A percentile compares a stretch with the other conserved stretches of the same genome.
Evolutionary conservation across 169 alveolate species (phyloP).

Genomic region (Eimeria brunetti): DNA sequence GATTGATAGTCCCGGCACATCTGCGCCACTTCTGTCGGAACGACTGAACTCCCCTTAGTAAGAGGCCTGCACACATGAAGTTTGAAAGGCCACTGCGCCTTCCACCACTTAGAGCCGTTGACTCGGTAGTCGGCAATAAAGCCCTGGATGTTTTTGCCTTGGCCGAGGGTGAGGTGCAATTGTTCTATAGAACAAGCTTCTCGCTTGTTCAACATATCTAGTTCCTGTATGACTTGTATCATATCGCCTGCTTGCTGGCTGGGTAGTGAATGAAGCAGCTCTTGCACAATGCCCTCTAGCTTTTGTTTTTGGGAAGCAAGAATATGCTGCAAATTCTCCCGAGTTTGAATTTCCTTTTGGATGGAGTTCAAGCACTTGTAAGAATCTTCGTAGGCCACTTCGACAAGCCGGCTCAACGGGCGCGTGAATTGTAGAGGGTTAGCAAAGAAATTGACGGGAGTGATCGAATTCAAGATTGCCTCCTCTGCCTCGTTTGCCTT

Average conservation of each 20-base stretch:
- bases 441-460: not conserved
- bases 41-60: not conserved
- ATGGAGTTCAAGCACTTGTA: not conserved
- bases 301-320: not conserved
- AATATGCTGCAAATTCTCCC: constrained; percentile 23
- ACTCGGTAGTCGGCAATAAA: constrained; percentile 4
- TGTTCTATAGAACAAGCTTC: constrained; percentile 20
- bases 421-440: not conserved
- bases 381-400: not conserved
- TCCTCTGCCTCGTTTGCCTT: not conserved
- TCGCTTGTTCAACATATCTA: not conserved
- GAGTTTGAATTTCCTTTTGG: not conserved
- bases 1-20: constrained; percentile 8
- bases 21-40: constrained; percentile 7
- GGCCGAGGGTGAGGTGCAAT: not conserved
- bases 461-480: not conserved
- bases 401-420: not conserved
- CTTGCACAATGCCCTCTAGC: not conserved
- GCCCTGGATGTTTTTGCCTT: not conserved
- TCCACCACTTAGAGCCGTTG: not conserved
- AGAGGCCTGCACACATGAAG: not conserved
- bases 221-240: not conserved
- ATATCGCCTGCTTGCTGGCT: too few relatives aligned
- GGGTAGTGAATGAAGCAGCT: not conserved
- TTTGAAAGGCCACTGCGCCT: constrained; percentile 29